A percentile compares a stretch with the other conserved stretches of the same genome.
phyloP scores from a whole-genome alignment of 176 grass and related monocot genomes.

The Bolboschoenus planiculmis region DNA sequence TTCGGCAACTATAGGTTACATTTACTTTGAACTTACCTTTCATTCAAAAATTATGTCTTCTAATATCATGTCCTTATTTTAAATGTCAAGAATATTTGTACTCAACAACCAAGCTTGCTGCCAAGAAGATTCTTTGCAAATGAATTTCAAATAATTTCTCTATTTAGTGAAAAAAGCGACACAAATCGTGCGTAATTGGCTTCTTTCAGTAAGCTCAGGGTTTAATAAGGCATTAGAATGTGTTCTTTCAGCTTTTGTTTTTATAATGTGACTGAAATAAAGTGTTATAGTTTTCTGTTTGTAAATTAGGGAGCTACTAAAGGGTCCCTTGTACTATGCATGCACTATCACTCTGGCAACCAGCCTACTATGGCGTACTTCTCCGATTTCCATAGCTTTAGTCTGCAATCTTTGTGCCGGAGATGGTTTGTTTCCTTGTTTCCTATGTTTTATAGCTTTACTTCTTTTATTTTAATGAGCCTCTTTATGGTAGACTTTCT shows the following conservation, averaged over 20 bases:
- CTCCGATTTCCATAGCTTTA: conserved; percentile 61
- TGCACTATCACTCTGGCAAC: conserved; percentile 65
- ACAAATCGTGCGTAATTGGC: background rate
- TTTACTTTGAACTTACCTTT: background rate
- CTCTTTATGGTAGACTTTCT: background rate
- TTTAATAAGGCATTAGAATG: background rate
- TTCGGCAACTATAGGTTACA: conserved; percentile 56
- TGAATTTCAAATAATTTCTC: background rate
- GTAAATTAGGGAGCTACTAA: conserved; percentile 61
- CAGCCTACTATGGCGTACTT: conserved; percentile 65
- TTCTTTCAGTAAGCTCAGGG: background rate
- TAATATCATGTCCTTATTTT: background rate
- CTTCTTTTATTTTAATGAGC: background rate
- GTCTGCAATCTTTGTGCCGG: conserved; percentile 80
- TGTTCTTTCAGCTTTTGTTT: background rate
- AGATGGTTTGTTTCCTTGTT: conserved; percentile 44
- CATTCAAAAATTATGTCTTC: background rate
- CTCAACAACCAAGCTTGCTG: background rate
- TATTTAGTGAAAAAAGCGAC: background rate
- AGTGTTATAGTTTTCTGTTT: background rate
- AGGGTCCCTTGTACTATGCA: conserved; percentile 71
- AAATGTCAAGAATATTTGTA: background rate
- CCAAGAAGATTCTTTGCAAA: background rate
- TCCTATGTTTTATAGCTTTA: background rate
- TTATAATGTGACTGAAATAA: background rate